Base-by-base conservation (phyloP, 805 yeast species). In the Ogataea zsoltii region DNA sequence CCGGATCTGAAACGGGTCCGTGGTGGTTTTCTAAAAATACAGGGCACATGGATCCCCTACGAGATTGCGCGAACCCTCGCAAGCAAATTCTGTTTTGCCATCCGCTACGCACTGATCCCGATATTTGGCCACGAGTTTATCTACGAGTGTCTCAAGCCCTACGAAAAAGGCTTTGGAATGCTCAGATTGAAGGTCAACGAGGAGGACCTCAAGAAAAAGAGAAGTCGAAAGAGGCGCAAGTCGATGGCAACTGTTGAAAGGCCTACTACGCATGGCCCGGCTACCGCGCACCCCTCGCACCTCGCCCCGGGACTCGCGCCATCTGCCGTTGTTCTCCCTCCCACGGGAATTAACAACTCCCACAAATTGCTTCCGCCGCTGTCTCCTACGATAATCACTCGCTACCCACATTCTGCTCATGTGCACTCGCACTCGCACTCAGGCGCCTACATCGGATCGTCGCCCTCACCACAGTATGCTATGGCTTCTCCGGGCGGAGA, bases 11-110 rank as follows among this genome's bases (percentile, higher is more conserved):
- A 80, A 56, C 76, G 96, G 41, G 88, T 90, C 13, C 71, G 97
- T 44, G 97, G 97, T 38, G 97, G 97, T 2, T 88, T 81, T 57
- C 75, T 90, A 53, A 89, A 89, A 70, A 88, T 91, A 53, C 97
- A 90, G 68, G 97, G 97, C 3, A 88, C 96, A 7, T 91, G 97
- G 97, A 67, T 89, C 32, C 92, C 96, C 2, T 84, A 67, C 58
- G 77, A 75, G 9, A 71, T 86, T 41, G 89, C 95, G 18, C 74
- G 74, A 48, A 67, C 77, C 26, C 69, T 90, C 42, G 92, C 96
- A 3, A 64, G 79, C 28, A 76, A 85, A 41, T 86, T 89, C 56
- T 87, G 96, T 67, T 89, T 77, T 64, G 80, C 82, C 45, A 85
- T 90, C 36, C 71, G 97, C 46, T 85, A 71, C 61, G 79, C 86